A percentile compares a stretch with the other conserved stretches of the same genome.
Conservation (phyloP, 441 rosid species). For the Arabidopsis hybrid region DNA sequence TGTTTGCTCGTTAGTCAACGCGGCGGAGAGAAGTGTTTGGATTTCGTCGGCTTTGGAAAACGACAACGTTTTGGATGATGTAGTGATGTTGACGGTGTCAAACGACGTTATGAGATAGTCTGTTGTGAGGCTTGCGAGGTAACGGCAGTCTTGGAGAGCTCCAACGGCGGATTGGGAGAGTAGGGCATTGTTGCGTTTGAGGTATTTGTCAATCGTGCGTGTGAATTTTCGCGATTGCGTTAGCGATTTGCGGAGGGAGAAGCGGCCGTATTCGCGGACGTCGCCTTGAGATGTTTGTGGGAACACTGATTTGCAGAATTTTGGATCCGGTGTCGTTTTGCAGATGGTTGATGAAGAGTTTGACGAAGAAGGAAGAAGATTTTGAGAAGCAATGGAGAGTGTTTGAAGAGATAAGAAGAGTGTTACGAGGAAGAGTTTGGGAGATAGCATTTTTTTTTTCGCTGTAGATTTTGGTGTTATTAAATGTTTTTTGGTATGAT, state of each 20-base stretch:
- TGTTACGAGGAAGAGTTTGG: constrained; percentile 27
- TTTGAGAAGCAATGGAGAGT: constrained; percentile 39
- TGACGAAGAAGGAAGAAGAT: constrained; percentile 36
- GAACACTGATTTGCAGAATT: constrained; percentile 69
- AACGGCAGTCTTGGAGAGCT: constrained; percentile 80
- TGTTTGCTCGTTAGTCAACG: constrained; percentile 64
- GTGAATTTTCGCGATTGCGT: constrained; percentile 68
- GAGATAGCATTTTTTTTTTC: constrained; percentile 26
- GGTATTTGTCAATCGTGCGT: constrained; percentile 56
- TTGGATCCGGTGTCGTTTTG: constrained; percentile 69
- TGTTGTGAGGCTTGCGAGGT: constrained; percentile 60
- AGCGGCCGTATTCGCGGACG: constrained; percentile 60
- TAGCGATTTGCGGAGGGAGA: constrained; percentile 64
- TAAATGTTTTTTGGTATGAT: constrained; percentile 15
- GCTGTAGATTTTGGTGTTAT: not conserved
- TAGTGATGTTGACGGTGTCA: constrained; percentile 48
- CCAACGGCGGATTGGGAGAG: constrained; percentile 49
- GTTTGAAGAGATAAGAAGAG: constrained; percentile 44
- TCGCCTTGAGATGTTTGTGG: constrained; percentile 50
- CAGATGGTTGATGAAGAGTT: constrained; percentile 52
- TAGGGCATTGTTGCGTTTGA: constrained; percentile 41
- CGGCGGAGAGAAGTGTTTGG: constrained; percentile 63
- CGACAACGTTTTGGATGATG: constrained; percentile 47
- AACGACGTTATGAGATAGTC: constrained; percentile 63
- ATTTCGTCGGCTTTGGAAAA: constrained; percentile 61